Evolutionary conservation across 495 filamentous ascomycete genomes (phyloP).

Genomic region (Platismatia glauca): DNA sequence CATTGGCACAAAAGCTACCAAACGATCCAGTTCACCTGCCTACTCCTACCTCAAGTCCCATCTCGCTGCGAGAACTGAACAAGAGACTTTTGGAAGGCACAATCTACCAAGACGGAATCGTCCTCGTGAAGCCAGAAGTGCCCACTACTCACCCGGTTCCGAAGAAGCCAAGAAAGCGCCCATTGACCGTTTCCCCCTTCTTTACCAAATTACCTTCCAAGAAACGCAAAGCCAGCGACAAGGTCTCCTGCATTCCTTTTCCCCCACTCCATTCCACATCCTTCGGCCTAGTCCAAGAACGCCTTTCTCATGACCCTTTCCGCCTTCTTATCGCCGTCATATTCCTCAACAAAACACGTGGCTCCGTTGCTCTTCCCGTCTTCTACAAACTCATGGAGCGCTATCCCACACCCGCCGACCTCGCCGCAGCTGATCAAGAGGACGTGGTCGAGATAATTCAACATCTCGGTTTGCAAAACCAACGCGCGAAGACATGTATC

Average conservation of each 20-base stretch:
- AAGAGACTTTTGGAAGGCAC: not conserved
- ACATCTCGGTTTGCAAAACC: constrained; percentile 66
- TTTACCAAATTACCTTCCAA: constrained; percentile 25
- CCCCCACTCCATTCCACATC: constrained; percentile 50
- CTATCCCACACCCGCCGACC: constrained; percentile 57
- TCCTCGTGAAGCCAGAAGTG: not conserved
- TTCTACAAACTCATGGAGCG: constrained; percentile 57
- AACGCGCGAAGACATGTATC: constrained; percentile 52
- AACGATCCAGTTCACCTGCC: not conserved
- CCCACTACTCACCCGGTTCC: not conserved
- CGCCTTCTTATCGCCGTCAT: constrained; percentile 65
- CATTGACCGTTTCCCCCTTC: constrained; percentile 33
- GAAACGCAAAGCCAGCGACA: constrained; percentile 30
- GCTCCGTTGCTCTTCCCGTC: constrained; percentile 64
- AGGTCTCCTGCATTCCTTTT: constrained; percentile 58
- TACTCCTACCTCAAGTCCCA: not conserved
- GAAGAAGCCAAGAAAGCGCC: constrained; percentile 7
- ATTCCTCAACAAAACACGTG: constrained; percentile 75
- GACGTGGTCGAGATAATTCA: constrained; percentile 57
- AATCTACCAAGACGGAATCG: not conserved
- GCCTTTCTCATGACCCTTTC: constrained; percentile 61
- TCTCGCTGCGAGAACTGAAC: constrained; percentile 1
- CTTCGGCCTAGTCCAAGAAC: constrained; percentile 82
- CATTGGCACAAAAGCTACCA: not conserved
- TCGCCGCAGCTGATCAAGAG: constrained; percentile 49